Percentiles rank a stretch among this genome's conserved stretches.
phyloP scores from a whole-genome alignment of 139 green algal genomes.

The Chlorella sp. region DNA sequence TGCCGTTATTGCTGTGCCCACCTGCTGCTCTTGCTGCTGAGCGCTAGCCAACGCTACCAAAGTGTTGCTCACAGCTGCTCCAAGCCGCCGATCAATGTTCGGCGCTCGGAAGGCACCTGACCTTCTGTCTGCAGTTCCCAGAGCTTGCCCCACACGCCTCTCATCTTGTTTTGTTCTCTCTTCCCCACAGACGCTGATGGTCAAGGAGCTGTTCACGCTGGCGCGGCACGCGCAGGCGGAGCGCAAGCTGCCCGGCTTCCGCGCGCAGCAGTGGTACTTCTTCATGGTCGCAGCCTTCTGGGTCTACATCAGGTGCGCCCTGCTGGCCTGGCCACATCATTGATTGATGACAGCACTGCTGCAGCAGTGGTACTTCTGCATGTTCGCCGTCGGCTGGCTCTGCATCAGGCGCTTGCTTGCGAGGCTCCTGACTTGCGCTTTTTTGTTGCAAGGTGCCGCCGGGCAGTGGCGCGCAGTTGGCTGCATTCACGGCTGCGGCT shows the following conservation, averaged over 20 bases:
- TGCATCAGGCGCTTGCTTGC: constrained; percentile 71
- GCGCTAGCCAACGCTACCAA: no score
- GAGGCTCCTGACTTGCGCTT: no score
- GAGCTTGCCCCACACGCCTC: no score
- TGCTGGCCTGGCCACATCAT: no score
- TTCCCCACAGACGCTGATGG: constrained; percentile 71
- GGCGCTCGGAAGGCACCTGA: no score
- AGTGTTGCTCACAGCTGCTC: no score
- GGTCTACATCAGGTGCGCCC: constrained; percentile 89
- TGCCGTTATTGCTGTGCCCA: no score
- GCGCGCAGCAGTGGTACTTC: constrained; percentile 93
- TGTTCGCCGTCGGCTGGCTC: constrained; percentile 89
- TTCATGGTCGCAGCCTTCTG: constrained; percentile 92
- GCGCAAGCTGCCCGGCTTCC: constrained; percentile 69
- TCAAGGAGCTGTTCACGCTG: constrained; percentile 86
- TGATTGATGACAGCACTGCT: no score
- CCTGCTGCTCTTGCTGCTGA: neutral
- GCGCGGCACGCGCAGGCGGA: constrained; percentile 74
- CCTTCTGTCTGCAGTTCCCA: neutral
- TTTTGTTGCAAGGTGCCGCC: no score
- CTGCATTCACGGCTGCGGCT: neutral
- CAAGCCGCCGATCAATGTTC: no score
- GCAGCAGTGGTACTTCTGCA: constrained; percentile 96
- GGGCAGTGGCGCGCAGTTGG: no score
- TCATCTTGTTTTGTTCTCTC: neutral